Percentiles rank a stretch among this genome's conserved stretches.
Evolutionary conservation across 2,329 filamentous ascomycete genomes (phyloP).

Genomic region (Neonectria hederae): DNA sequence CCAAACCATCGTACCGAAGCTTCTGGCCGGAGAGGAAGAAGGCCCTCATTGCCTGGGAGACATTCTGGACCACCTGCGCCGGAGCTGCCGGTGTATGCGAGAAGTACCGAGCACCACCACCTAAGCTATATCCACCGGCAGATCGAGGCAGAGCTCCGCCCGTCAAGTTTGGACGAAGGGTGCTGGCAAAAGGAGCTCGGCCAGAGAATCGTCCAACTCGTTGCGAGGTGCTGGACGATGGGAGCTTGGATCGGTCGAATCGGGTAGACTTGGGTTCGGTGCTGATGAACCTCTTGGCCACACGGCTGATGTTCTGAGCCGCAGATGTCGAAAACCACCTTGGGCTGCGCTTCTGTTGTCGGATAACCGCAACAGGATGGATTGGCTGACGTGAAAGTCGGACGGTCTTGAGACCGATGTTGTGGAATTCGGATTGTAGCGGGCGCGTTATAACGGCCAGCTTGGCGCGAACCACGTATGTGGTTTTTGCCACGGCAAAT

Average conservation of each 20-base stretch:
- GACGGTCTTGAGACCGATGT: conserved; percentile 54
- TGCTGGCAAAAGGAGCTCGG: conserved; percentile 85
- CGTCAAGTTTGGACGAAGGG: conserved; percentile 90
- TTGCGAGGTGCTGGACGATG: conserved; percentile 59
- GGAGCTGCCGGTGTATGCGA: conserved; percentile 86
- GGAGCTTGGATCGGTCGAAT: conserved; percentile 60
- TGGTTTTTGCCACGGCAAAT: conserved; percentile 61
- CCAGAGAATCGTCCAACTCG: conserved; percentile 71
- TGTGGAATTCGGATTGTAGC: conserved; percentile 57
- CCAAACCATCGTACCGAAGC: conserved; percentile 83
- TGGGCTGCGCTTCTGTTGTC: conserved; percentile 55
- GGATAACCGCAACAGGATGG: conserved; percentile 62
- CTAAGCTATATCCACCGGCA: conserved; percentile 85
- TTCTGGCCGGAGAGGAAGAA: conserved; percentile 94
- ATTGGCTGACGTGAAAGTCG: conserved; percentile 59
- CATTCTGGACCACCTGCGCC: conserved; percentile 92
- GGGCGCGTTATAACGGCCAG: conserved; percentile 56
- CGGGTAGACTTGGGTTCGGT: conserved; percentile 49
- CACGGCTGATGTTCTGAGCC: conserved; percentile 54
- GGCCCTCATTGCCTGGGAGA: conserved; percentile 90
- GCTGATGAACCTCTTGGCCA: conserved; percentile 62
- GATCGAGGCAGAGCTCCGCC: conserved; percentile 86
- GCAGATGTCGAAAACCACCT: conserved; percentile 60
- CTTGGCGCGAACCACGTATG: conserved; percentile 61
- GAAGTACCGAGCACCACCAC: conserved; percentile 85